Evolutionary conservation across 345 rosid genomes (phyloP).

Genomic region (Cardamine occulta): DNA sequence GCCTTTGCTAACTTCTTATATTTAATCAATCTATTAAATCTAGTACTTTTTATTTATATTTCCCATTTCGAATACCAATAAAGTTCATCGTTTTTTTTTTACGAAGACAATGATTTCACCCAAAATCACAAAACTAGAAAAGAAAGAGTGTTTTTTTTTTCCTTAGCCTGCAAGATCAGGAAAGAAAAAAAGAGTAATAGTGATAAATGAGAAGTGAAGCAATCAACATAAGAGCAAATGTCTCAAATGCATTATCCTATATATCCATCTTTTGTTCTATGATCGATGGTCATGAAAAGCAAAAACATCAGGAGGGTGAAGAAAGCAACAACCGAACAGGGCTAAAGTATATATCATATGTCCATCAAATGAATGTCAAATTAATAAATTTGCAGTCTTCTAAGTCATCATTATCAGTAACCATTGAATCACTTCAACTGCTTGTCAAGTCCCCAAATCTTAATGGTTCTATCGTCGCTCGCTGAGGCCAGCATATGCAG

Average conservation of each 20-base stretch:
- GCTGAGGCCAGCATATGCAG: conserved; percentile 68
- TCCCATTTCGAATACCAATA: background rate
- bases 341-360: conserved; percentile 1
- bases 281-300: background rate
- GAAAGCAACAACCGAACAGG: background rate
- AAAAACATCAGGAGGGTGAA: background rate
- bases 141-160: no score
- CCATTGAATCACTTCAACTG: background rate
- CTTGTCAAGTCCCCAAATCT: conserved; percentile 64
- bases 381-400: conserved; percentile 1
- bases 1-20: conserved; percentile 31
- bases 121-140: no score
- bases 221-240: no score
- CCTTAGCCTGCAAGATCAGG: no score
- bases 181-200: no score
- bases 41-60: background rate
- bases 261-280: background rate
- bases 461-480: conserved; percentile 62
- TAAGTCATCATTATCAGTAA: background rate
- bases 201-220: no score
- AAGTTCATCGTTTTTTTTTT: background rate
- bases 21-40: background rate
- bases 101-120: no score
- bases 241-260: no score
- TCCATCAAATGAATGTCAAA: conserved; percentile 12